Evolutionary conservation across 129 eudicot genomes (phyloP), one percentile per base, ranked within the genome.

Genomic region (Helichrysum umbraculigerum): DNA sequence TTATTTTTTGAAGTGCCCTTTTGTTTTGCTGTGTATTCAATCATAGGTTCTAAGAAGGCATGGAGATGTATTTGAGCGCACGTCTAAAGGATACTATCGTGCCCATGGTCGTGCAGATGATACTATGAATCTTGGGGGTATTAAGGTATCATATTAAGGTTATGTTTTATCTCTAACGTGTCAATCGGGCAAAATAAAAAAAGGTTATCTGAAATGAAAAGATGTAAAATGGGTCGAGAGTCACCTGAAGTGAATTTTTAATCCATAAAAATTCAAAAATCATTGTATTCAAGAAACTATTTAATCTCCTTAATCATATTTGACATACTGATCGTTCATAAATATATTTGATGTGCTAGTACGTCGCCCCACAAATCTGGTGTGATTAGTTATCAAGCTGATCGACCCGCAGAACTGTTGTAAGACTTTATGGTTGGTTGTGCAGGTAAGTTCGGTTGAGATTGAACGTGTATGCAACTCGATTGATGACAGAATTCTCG

Each of bases 61-160:
- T 66, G 99, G 99, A 17, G 99, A 94, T 79, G 81, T 94, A 51
- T 88, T 94, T 76, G 94, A 91, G 84, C 90, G 85, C 34, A 91
- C 99, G 11, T 57, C 88, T 34, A 76, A 70, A 74, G 97, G 99
- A 73, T 94, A 78, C 81, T 94, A 87, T 81, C 90, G 87, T 44
- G 97, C 96, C 7, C 99, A 94, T 82, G 99, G 99, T 63, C 96
- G 99, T 70, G 93, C 99, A 51, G 99, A 94, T 84, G 99, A 94
- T 80, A 94, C 99, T 57, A 94, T 94, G 99, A 94, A 94, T 88
- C 96, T 94, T 63, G 99, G 99, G 39, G 99, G 99, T 25, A 89
- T 94, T 63, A 94, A 94, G 97, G 98, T 90, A 29, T 77, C 72
- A 12, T 50, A 75, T 52, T 78, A 22, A 16, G 59, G 41, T 44